Percentiles rank a stretch among this genome's conserved stretches.
These are phyloP conservation scores for Ploettnerulaceae sp. DNA, from an alignment of 2,329 filamentous ascomycete genomes.

Conservation along the genomic window DNA sequence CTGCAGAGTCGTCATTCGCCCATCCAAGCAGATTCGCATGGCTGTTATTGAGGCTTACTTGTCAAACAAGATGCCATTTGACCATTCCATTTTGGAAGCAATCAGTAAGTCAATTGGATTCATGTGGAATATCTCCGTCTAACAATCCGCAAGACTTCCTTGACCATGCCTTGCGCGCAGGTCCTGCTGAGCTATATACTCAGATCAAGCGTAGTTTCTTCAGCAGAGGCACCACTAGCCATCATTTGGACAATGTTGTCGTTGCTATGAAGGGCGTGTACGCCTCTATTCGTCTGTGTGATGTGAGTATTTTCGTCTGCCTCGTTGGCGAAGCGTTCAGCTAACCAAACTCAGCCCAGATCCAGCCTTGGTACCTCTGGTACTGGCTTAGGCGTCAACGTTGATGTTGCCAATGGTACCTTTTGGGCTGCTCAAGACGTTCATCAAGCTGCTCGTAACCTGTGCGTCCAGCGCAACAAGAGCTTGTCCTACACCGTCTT, in stretches of 20 bases:
- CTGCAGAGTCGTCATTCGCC: conserved; percentile 58
- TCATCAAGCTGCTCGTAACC: conserved; percentile 33
- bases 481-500: conserved; percentile 23
- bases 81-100: conserved; percentile 66
- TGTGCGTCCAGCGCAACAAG: conserved; percentile 27
- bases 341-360: conserved; percentile 19
- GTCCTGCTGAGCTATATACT: conserved; percentile 62
- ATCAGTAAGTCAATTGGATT: conserved; percentile 51
- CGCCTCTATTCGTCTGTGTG: conserved; percentile 72
- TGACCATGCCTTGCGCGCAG: conserved; percentile 81
- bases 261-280: conserved; percentile 88
- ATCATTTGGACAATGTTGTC: conserved; percentile 57
- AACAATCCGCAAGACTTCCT: conserved; percentile 58
- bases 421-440: conserved; percentile 62
- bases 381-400: conserved; percentile 71
- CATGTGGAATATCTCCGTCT: conserved; percentile 1
- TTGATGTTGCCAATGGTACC: conserved; percentile 85
- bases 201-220: conserved; percentile 84
- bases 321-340: no score
- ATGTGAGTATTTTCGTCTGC: conserved; percentile 39
- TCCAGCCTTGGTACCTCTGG: conserved; percentile 32
- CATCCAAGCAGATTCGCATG: conserved; percentile 66
- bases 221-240: conserved; percentile 28
- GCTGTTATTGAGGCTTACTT: conserved; percentile 63
- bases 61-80: conserved; percentile 52